A percentile compares a stretch with the other conserved stretches of the same genome.
phyloP scores from a whole-genome alignment of 331 rosid genomes.

The Pyrus hybrid region DNA sequence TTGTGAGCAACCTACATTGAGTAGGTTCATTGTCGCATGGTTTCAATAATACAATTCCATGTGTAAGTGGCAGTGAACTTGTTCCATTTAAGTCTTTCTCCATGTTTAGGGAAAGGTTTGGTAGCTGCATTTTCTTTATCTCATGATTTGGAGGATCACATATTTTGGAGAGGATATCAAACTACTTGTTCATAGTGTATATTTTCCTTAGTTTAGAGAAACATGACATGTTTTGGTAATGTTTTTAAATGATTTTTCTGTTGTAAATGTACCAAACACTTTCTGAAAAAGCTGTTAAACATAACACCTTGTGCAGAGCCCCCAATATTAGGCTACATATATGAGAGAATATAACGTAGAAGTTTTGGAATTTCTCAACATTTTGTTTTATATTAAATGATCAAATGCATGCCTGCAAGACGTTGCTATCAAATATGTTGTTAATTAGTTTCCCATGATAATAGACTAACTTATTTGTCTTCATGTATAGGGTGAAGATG shows the following conservation, averaged over 20 bases:
- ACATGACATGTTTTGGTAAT: neutral
- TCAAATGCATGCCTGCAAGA: neutral
- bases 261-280: no score
- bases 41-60: neutral
- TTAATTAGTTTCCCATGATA: neutral
- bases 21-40: no score
- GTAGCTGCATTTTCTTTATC: neutral
- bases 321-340: neutral
- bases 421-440: neutral
- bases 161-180: neutral
- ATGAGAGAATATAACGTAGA: neutral
- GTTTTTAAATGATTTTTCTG: no score
- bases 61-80: neutral
- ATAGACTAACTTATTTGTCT: neutral
- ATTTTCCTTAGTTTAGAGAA: neutral
- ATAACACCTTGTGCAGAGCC: neutral
- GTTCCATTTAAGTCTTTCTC: neutral
- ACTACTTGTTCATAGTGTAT: neutral
- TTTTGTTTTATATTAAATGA: neutral
- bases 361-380: neutral
- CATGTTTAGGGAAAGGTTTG: neutral
- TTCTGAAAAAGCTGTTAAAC: no score
- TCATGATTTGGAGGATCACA: neutral
- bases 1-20: no score
- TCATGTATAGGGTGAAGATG: slow-evolving; percentile 15